Conservation (phyloP, 768 basidiomycete genomes). For the Boletus tomentosulus region DNA sequence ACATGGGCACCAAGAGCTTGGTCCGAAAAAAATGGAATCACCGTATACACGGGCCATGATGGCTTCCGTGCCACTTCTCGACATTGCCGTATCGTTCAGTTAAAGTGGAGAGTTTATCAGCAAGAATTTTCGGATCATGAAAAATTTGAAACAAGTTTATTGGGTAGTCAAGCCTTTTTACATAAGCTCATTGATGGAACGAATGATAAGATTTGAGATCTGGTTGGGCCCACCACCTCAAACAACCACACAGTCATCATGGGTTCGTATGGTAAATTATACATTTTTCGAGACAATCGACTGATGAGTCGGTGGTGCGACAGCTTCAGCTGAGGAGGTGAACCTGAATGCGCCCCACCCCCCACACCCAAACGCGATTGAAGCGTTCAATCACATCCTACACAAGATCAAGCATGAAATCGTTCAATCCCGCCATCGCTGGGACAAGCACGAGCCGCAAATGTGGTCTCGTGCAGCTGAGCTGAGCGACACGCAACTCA, state of each 20-base stretch:
- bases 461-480: slow-evolving; percentile 64
- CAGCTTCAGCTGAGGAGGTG: slow-evolving; percentile 57
- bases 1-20: not conserved
- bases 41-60: not conserved
- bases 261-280: slow-evolving; percentile 20
- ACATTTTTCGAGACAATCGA: not conserved
- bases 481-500: slow-evolving; percentile 50
- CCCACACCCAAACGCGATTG: slow-evolving; percentile 57
- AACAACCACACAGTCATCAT: slow-evolving; percentile 19
- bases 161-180: slow-evolving; percentile 5
- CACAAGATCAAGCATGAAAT: slow-evolving; percentile 62
- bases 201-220: slow-evolving; percentile 1
- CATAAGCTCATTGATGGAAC: not conserved
- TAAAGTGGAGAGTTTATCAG: not conserved
- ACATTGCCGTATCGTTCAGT: slow-evolving; percentile 20
- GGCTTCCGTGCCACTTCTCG: slow-evolving; percentile 7
- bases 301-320: slow-evolving; percentile 8
- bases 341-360: slow-evolving; percentile 54
- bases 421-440: slow-evolving; percentile 58
- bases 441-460: slow-evolving; percentile 55
- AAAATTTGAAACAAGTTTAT: slow-evolving; percentile 26
- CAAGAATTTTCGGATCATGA: slow-evolving; percentile 17
- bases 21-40: slow-evolving; percentile 20
- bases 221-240: not conserved
- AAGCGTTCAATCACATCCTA: slow-evolving; percentile 58